A percentile compares a stretch with the other conserved stretches of the same genome.
Conservation (phyloP, 2,329 filamentous ascomycete species). For the Orbilia blumenaviensis region DNA sequence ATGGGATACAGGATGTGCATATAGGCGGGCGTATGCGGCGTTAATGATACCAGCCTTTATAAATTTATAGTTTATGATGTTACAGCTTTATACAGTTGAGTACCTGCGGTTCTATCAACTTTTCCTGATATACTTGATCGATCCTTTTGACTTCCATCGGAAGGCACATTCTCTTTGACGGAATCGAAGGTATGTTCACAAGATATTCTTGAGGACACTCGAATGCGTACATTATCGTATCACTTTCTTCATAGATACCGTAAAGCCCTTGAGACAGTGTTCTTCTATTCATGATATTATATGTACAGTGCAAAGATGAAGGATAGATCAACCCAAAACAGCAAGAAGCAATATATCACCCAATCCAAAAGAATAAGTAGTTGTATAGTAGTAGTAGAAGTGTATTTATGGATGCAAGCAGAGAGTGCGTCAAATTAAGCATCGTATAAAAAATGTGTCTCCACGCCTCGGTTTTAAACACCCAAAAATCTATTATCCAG, state of each 20-base stretch:
- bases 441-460: neutral
- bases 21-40: conserved; percentile 57
- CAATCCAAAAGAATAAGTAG: conserved; percentile 4
- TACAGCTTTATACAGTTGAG: too few relatives aligned
- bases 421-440: conserved; percentile 19
- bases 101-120: too few relatives aligned
- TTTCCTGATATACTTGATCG: too few relatives aligned
- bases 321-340: conserved; percentile 7
- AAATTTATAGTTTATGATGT: neutral
- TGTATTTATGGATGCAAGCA: conserved; percentile 9
- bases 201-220: too few relatives aligned
- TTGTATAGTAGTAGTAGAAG: neutral
- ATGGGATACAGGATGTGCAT: conserved; percentile 55
- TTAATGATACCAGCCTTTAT: conserved; percentile 57
- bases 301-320: conserved; percentile 15
- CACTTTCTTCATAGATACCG: too few relatives aligned
- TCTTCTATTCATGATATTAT: conserved; percentile 42
- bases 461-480: neutral
- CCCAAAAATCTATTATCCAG: conserved; percentile 12
- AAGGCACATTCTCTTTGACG: too few relatives aligned
- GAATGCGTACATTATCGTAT: too few relatives aligned
- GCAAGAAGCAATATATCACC: conserved; percentile 11
- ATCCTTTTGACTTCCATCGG: too few relatives aligned
- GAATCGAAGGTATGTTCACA: too few relatives aligned
- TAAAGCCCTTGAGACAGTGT: conserved; percentile 10